Evolutionary conservation across 306 rosid genomes (phyloP).

Genomic region (Chamaecrista fasciculata): DNA sequence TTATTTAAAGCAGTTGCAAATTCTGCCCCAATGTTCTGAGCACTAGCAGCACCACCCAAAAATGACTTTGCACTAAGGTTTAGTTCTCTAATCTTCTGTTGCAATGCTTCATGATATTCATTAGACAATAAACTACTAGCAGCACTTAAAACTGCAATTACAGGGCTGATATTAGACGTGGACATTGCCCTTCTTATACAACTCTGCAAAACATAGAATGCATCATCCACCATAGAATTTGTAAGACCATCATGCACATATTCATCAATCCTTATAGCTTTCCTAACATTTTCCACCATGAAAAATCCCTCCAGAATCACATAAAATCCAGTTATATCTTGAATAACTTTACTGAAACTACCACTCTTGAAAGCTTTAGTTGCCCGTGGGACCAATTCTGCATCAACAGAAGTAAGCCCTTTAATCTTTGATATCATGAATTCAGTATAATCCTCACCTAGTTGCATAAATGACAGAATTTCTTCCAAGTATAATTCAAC

Average conservation of each 20-base stretch:
- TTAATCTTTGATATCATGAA: slow-evolving; percentile 63
- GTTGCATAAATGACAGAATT: slow-evolving; percentile 54
- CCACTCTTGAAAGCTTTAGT: slow-evolving; percentile 64
- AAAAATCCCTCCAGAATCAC: slow-evolving; percentile 67
- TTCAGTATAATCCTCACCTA: slow-evolving; percentile 67
- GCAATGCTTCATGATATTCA: slow-evolving; percentile 89
- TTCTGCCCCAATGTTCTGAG: slow-evolving; percentile 80
- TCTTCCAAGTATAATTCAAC: slow-evolving; percentile 62
- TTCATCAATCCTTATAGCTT: slow-evolving; percentile 63
- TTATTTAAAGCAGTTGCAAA: slow-evolving; percentile 87
- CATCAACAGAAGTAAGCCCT: slow-evolving; percentile 53
- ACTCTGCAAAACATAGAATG: slow-evolving; percentile 89
- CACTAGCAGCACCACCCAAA: slow-evolving; percentile 83
- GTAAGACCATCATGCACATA: slow-evolving; percentile 81
- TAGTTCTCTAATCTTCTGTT: slow-evolving; percentile 78
- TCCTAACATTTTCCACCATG: slow-evolving; percentile 74
- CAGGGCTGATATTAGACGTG: slow-evolving; percentile 83
- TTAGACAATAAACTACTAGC: slow-evolving; percentile 77
- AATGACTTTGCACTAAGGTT: slow-evolving; percentile 89
- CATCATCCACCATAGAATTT: slow-evolving; percentile 97
- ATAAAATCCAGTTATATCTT: slow-evolving; percentile 80
- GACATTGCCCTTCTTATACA: slow-evolving; percentile 80
- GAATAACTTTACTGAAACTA: slow-evolving; percentile 60
- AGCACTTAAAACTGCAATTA: slow-evolving; percentile 80
- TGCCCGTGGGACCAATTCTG: slow-evolving; percentile 60